Base-by-base conservation (phyloP, 495 filamentous ascomycete species). In the Oidiodendron maius region DNA sequence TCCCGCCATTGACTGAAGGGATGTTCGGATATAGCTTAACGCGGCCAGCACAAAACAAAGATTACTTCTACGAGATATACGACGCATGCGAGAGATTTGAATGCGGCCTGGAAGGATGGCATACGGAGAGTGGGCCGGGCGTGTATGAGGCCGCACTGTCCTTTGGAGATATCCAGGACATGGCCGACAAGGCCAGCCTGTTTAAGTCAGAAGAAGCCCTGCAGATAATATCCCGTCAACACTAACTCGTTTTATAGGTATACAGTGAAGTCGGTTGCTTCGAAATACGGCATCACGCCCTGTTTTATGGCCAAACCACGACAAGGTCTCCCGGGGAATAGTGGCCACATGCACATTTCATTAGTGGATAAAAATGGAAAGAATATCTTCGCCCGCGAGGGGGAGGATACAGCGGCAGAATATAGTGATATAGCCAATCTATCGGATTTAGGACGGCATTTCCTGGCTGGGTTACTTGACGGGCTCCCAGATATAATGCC, bases 271-370 rank as follows among this genome's bases (percentile, higher is more conserved):
- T 85, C 86, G 1, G 74, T 95, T 23, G 89, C 85, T 13, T 84
- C 76, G 37, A 86, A 86, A 61, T 84, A 87, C 65, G 89, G 88
- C 37, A 95, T 97, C 58, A 95, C 87, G 0, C 93, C 93, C 1
- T 91, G 88, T 62, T 98, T 98, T 70, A 98, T 98, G 93, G 93
- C 93, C n/a, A 98, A 97, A 62, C 93, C 93, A 3, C 79, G 84
- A 37, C 77, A 93, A 57, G 89, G 89, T 0, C 67, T 97, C 0
- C 93, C 93, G 0, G 93, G 93, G 8, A 96, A 96, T 63, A 89
- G 82, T 37, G 93, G 93, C 1, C 93, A 98, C 64, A 93, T 96
- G 77, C 93, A 98, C 61, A 61, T 97, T 50, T 96, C 90, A 0
- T 61, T 94, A 24, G 80, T 88, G 11, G 82, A 86, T 55, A 70